Conservation (phyloP, 345 rosid genomes). For the Turnera subulata region DNA sequence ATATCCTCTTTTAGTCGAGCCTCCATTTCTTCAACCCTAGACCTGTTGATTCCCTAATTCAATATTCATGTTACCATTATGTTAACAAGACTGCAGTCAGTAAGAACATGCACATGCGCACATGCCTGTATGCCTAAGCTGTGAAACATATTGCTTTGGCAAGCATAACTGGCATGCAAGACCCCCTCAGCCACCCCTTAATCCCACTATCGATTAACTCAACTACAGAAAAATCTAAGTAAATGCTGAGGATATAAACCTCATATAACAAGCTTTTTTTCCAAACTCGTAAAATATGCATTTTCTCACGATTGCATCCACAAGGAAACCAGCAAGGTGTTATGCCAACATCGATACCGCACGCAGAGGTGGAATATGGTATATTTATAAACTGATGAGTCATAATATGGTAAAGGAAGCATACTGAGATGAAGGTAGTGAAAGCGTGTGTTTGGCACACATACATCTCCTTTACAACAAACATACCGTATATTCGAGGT, state of each 20-base stretch:
- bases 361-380: neutral
- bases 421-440: neutral
- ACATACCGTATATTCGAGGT: conserved; percentile 94
- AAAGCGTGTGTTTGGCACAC: neutral
- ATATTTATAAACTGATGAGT: neutral
- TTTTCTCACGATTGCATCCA: neutral
- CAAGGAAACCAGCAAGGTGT: neutral
- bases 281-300: no score
- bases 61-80: conserved; percentile 15
- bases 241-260: neutral
- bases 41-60: conserved; percentile 80
- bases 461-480: conserved; percentile 3
- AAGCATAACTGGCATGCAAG: neutral
- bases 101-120: neutral
- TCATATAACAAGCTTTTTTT: neutral
- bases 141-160: neutral
- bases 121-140: neutral
- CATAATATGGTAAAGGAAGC: neutral
- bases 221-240: neutral
- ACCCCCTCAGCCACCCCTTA: conserved; percentile 1
- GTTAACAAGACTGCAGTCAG: neutral
- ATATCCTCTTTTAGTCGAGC: conserved; percentile 88
- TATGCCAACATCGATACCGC: neutral
- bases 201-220: no score
- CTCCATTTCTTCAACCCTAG: conserved; percentile 95